Percentiles rank a stretch among this genome's conserved stretches.
Conservation (phyloP, 1,284 basidiomycete species). For the Fistulina hepatica region DNA sequence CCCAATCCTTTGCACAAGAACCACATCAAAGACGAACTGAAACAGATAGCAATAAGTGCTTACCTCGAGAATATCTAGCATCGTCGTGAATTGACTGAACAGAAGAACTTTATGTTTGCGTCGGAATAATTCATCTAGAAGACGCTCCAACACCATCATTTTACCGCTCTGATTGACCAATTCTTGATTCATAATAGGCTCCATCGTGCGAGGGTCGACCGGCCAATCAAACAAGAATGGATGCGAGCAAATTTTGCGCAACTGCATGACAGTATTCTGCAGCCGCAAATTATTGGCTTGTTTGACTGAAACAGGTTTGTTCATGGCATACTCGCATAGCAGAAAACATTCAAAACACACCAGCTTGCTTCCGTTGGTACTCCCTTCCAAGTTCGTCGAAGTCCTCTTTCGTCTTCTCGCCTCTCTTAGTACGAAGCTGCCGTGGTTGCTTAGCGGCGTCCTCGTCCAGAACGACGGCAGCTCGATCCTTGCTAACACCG, state of each 20-base stretch:
- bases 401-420: conserved; percentile 16
- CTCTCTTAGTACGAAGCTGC: conserved; percentile 23
- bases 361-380: conserved; percentile 45
- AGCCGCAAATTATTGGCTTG: conserved; percentile 86
- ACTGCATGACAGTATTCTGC: conserved; percentile 91
- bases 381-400: conserved; percentile 34
- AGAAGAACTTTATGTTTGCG: conserved; percentile 84
- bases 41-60: conserved; percentile 7
- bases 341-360: conserved; percentile 31
- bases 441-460: conserved; percentile 20
- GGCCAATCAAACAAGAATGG: conserved; percentile 93
- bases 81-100: conserved; percentile 92
- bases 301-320: conserved; percentile 40
- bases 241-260: conserved; percentile 90
- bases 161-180: conserved; percentile 86
- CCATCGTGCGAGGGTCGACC: conserved; percentile 48
- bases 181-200: conserved; percentile 59
- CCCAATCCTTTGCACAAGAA: conserved; percentile 59
- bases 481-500: conserved; percentile 20
- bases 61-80: conserved; percentile 91
- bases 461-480: conserved; percentile 22
- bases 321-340: conserved; percentile 3
- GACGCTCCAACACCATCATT: conserved; percentile 89
- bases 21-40: conserved; percentile 2
- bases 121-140: conserved; percentile 78